Evolutionary conservation across 495 filamentous ascomycete genomes (phyloP).

Genomic region (Aspergillus ellipticus): DNA sequence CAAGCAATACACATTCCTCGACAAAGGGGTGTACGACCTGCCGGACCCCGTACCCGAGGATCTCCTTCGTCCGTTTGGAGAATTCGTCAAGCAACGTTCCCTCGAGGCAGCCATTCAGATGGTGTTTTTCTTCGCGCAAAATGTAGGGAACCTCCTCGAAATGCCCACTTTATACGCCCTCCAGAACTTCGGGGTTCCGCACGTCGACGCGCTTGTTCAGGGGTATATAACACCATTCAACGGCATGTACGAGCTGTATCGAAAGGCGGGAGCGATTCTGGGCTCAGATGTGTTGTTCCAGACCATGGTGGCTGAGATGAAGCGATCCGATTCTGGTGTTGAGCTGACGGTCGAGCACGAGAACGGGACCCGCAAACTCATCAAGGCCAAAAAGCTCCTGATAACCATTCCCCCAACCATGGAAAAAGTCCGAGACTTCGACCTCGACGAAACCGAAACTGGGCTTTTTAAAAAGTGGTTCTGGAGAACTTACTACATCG

Average conservation of each 20-base stretch:
- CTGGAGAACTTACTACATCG: conserved; percentile 41
- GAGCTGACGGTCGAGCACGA: conserved; percentile 32
- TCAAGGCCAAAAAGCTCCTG: conserved; percentile 45
- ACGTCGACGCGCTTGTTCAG: conserved; percentile 15
- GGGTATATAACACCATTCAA: conserved; percentile 25
- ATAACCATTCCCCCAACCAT: conserved; percentile 40
- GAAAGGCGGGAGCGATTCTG: conserved; percentile 27
- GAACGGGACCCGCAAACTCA: conserved; percentile 24
- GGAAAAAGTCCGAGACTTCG: conserved; percentile 30
- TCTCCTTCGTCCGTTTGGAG: conserved; percentile 44
- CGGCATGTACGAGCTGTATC: conserved; percentile 42
- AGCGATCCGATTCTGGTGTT: conserved; percentile 24
- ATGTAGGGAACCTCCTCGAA: conserved; percentile 37
- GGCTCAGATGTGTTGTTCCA: conserved; percentile 27
- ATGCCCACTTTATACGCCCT: conserved; percentile 27
- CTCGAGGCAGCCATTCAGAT: conserved; percentile 23
- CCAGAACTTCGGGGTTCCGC: conserved; percentile 20
- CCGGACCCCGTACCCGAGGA: conserved; percentile 51
- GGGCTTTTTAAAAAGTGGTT: conserved; percentile 30
- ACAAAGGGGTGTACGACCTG: conserved; percentile 38
- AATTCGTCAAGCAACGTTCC: conserved; percentile 46
- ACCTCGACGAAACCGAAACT: conserved; percentile 32
- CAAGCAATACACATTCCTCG: conserved; percentile 21
- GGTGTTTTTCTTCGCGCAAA: conserved; percentile 28
- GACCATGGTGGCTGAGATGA: conserved; percentile 24